Evolutionary conservation across 371 early-diverging fungal genomes (phyloP).

Genomic region (Circinella umbellata): DNA sequence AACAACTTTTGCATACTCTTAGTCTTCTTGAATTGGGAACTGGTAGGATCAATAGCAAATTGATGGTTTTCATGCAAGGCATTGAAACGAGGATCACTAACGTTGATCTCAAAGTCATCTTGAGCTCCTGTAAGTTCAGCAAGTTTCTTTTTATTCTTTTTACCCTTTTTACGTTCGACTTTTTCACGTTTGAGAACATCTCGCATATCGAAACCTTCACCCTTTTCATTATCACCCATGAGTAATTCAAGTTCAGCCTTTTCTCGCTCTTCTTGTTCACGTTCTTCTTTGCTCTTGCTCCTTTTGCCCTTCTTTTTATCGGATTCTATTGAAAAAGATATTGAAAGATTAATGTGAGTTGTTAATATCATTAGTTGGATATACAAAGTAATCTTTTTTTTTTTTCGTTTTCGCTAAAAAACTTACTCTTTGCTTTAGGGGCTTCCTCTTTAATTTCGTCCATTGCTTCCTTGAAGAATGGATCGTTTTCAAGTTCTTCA

Average conservation of each 20-base stretch:
- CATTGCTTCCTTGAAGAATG: slow-evolving; percentile 74
- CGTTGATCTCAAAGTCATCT: slow-evolving; percentile 86
- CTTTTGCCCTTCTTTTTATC: slow-evolving; percentile 36
- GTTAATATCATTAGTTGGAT: too few species aligned
- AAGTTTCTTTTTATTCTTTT: slow-evolving; percentile 49
- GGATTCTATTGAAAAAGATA: slow-evolving; percentile 9
- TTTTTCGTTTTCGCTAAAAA: background rate
- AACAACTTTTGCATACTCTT: slow-evolving; percentile 86
- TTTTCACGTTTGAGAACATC: slow-evolving; percentile 91
- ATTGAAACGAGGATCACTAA: slow-evolving; percentile 86
- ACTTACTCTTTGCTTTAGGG: slow-evolving; percentile 31
- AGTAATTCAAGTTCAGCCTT: slow-evolving; percentile 88
- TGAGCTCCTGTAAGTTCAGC: slow-evolving; percentile 54
- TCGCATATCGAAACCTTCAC: slow-evolving; percentile 81
- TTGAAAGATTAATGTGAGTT: background rate
- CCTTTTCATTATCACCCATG: slow-evolving; percentile 68
- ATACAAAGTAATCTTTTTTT: too few species aligned
- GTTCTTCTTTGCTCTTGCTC: slow-evolving; percentile 65
- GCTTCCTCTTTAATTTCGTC: slow-evolving; percentile 47
- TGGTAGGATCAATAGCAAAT: slow-evolving; percentile 96
- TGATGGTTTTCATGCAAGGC: slow-evolving; percentile 83
- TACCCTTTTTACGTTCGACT: slow-evolving; percentile 75
- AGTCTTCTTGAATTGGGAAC: slow-evolving; percentile 94
- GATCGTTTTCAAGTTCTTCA: slow-evolving; percentile 64
- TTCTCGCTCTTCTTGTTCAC: slow-evolving; percentile 59